phyloP scores from a whole-genome alignment of 768 basidiomycete genomes.

The Mycena polygramma region DNA sequence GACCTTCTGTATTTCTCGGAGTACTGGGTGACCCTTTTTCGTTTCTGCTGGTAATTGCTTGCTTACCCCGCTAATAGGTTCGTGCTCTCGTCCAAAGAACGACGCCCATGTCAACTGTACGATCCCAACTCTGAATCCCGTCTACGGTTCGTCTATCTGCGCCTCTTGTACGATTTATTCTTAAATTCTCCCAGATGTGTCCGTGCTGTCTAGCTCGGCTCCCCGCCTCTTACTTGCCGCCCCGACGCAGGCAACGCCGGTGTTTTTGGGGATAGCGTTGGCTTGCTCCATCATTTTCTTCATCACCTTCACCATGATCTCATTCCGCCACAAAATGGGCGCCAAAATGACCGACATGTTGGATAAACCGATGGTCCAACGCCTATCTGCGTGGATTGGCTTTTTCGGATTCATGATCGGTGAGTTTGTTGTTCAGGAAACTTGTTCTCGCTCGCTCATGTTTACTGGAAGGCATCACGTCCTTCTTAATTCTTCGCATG shows the following conservation, averaged over 20 bases:
- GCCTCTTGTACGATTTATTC: conserved; percentile 8
- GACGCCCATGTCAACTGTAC: conserved; percentile 69
- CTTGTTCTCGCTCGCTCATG: conserved; percentile 10
- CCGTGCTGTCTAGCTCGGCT: conserved; percentile 68
- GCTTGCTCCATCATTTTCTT: conserved; percentile 73
- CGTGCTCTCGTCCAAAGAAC: conserved; percentile 70
- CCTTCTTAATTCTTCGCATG: conserved; percentile 81
- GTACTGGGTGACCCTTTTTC: conserved; percentile 64
- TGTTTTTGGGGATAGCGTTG: conserved; percentile 73
- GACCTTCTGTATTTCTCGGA: conserved; percentile 78
- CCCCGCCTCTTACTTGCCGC: conserved; percentile 70
- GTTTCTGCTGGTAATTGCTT: conserved; percentile 10
- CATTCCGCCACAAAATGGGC: conserved; percentile 75
- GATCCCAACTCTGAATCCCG: conserved; percentile 63
- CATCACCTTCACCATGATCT: conserved; percentile 72
- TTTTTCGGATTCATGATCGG: conserved; percentile 83
- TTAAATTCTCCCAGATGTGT: conserved; percentile 62
- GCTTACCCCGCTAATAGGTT: conserved; percentile 60
- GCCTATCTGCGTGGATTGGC: conserved; percentile 78
- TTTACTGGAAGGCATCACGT: conserved; percentile 68
- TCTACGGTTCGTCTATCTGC: conserved; percentile 64
- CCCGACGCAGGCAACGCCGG: conserved; percentile 71
- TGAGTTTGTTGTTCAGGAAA: conserved; percentile 46
- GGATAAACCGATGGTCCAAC: conserved; percentile 71
- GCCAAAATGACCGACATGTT: conserved; percentile 62